Evolutionary conservation across 2,329 filamentous ascomycete species (phyloP), one percentile per base, ranked within the genome.

Genomic region (Podosphaera xanthii): DNA sequence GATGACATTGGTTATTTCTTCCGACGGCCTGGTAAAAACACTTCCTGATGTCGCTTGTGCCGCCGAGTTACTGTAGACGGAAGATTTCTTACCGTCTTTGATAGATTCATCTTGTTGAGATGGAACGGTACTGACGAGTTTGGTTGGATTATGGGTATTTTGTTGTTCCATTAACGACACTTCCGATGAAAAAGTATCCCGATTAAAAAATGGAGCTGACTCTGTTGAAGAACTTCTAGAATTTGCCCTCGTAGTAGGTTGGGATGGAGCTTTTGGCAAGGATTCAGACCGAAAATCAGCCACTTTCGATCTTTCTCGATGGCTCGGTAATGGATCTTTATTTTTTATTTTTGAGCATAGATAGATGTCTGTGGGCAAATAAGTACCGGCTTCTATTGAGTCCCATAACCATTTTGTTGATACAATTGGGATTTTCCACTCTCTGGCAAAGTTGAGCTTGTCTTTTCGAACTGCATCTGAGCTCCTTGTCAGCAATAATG

Each of bases 351-450:
- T 63, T 46, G 66, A 66, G 57, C 72, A 69, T 30, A 70, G 63
- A 65, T 77, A 79, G 36, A 72, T 69, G 31, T 72, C 70, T 57
- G 76, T 76, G 9, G 75, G 66, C 59, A 77, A 72, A 64, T 72
- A 73, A 59, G 73, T 69, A 36, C 79, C 79, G 0, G 73, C 78
- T 66, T 76, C 74, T 57, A 96, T 81, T 63, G 86, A 92, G 58
- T 83, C 78, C 83, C 86, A 92, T 2, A 98, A 74, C 92, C 92
- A 98, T 31, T 84, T 79, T 22, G 81, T 79, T 6, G 78, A 78
- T 9, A 97, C 86, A n/a, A 91, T 81, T 1, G 89, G 87, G 9
- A 97, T 84, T 3, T 77, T 77, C 76, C 86, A 87, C 65, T 83
- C 77, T 7, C 81, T 69, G 0, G 89, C 89, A 67, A 87, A 83